Percentiles rank a stretch among this genome's conserved stretches.
Conservation (phyloP, 768 basidiomycete species). For the Coprinellus micaceus region DNA sequence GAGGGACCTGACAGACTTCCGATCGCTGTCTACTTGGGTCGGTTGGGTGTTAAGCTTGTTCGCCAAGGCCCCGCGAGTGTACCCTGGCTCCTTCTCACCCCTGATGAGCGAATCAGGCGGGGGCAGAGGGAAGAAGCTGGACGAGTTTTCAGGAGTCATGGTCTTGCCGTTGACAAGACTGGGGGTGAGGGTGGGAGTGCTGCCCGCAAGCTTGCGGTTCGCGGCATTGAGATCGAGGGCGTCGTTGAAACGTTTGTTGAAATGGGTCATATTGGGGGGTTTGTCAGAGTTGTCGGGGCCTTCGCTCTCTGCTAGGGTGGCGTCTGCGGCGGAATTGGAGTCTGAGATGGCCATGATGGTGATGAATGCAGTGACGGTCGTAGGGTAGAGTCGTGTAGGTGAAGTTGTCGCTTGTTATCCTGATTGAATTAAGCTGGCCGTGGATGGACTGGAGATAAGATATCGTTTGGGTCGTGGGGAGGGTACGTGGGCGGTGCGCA, state of each 20-base stretch:
- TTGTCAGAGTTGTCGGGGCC: slow-evolving; percentile 57
- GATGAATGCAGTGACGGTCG: slow-evolving; percentile 17
- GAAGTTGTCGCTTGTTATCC: slow-evolving; percentile 10
- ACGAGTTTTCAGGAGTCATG: slow-evolving; percentile 15
- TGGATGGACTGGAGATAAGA: slow-evolving; percentile 15
- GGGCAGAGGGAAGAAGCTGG: slow-evolving; percentile 42
- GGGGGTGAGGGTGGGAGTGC: slow-evolving; percentile 15
- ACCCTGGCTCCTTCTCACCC: slow-evolving; percentile 49
- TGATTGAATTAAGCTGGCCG: slow-evolving; percentile 15
- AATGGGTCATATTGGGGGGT: slow-evolving; percentile 40
- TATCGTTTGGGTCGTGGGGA: slow-evolving; percentile 17
- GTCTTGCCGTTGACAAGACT: slow-evolving; percentile 13
- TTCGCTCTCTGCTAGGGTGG: slow-evolving; percentile 53
- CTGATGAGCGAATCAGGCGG: slow-evolving; percentile 46
- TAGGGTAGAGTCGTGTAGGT: slow-evolving; percentile 15
- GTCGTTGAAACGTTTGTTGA: slow-evolving; percentile 25
- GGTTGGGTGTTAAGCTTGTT: slow-evolving; percentile 31
- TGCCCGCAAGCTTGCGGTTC: slow-evolving; percentile 13
- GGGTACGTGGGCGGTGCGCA: slow-evolving; percentile 10
- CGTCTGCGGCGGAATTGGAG: slow-evolving; percentile 46
- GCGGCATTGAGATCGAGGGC: slow-evolving; percentile 17
- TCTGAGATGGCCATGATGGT: slow-evolving; percentile 41
- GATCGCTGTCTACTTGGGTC: slow-evolving; percentile 13
- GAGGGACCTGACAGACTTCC: slow-evolving; percentile 10
- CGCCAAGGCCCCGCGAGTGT: slow-evolving; percentile 42